phyloP scores from a whole-genome alignment of 2,329 filamentous ascomycete genomes.

The Xylaria sp. region DNA sequence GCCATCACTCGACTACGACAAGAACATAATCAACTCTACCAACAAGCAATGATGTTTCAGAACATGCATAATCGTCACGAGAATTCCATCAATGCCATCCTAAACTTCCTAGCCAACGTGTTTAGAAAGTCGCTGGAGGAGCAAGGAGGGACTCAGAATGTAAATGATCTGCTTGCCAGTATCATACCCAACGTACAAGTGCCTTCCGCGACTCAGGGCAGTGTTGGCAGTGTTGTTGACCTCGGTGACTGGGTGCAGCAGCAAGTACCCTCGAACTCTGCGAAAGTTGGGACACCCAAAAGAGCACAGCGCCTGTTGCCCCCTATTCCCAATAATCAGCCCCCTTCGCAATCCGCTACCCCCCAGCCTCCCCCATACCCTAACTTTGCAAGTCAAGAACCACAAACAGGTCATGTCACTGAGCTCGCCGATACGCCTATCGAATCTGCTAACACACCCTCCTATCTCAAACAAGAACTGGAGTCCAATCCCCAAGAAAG shows the following conservation, averaged over 20 bases:
- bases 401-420: slow-evolving; percentile 67
- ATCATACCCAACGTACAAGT: slow-evolving; percentile 71
- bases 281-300: slow-evolving; percentile 59
- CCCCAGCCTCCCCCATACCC: slow-evolving; percentile 48
- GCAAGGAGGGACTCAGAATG: slow-evolving; percentile 77
- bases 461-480: slow-evolving; percentile 66
- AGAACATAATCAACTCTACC: slow-evolving; percentile 88
- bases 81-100: slow-evolving; percentile 98
- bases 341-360: slow-evolving; percentile 46
- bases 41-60: slow-evolving; percentile 89
- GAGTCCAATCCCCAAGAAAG: slow-evolving; percentile 68
- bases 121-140: slow-evolving; percentile 94
- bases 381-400: slow-evolving; percentile 48
- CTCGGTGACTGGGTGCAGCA: slow-evolving; percentile 68
- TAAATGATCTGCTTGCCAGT: slow-evolving; percentile 85
- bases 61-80: slow-evolving; percentile 95
- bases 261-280: slow-evolving; percentile 53
- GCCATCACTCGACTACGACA: slow-evolving; percentile 83
- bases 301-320: slow-evolving; percentile 65
- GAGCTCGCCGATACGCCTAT: slow-evolving; percentile 67
- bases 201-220: slow-evolving; percentile 62
- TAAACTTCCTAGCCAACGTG: slow-evolving; percentile 95
- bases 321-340: slow-evolving; percentile 59
- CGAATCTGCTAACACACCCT: slow-evolving; percentile 58
- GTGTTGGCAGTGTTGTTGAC: slow-evolving; percentile 70